These are phyloP conservation scores for Starmerella roubikii DNA, from an alignment of 805 yeast genomes.

Conservation along the genomic window DNA sequence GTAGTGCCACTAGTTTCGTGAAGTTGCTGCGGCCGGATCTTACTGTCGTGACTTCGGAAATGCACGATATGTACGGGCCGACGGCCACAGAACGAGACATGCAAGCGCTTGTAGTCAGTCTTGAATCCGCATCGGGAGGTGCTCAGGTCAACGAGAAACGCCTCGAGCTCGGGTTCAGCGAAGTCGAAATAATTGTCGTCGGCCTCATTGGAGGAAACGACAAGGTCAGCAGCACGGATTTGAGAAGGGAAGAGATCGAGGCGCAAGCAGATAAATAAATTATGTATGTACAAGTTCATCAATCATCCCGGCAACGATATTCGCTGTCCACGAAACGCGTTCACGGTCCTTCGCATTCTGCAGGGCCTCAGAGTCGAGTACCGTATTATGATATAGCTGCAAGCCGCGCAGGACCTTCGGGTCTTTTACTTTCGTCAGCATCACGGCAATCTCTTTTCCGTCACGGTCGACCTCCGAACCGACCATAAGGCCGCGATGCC, in stretches of 20 bases:
- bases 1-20: conserved; percentile 38
- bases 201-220: conserved; percentile 40
- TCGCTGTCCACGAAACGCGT: conserved; percentile 52
- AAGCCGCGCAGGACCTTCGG: conserved; percentile 52
- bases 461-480: conserved; percentile 27
- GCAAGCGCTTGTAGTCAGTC: conserved; percentile 66
- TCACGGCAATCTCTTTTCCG: conserved; percentile 37
- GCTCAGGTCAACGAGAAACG: conserved; percentile 55
- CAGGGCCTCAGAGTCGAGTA: conserved; percentile 33
- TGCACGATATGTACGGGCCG: conserved; percentile 87
- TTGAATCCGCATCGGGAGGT: conserved; percentile 70
- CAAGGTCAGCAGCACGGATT: conserved; percentile 74
- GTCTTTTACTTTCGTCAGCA: conserved; percentile 42
- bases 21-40: conserved; percentile 35
- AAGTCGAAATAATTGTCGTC: conserved; percentile 40
- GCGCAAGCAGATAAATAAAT: too few species aligned
- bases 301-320: conserved; percentile 11
- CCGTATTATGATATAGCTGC: conserved; percentile 40
- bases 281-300: conserved; percentile 14
- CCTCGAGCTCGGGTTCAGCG: conserved; percentile 38
- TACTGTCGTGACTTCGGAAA: conserved; percentile 40
- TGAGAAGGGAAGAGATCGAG: conserved; percentile 36
- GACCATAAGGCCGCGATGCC: neutral
- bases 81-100: conserved; percentile 64
- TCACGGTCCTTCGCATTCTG: conserved; percentile 38